Evolutionary conservation across 805 yeast genomes (phyloP).

Genomic region (Myxozyma sirexii): DNA sequence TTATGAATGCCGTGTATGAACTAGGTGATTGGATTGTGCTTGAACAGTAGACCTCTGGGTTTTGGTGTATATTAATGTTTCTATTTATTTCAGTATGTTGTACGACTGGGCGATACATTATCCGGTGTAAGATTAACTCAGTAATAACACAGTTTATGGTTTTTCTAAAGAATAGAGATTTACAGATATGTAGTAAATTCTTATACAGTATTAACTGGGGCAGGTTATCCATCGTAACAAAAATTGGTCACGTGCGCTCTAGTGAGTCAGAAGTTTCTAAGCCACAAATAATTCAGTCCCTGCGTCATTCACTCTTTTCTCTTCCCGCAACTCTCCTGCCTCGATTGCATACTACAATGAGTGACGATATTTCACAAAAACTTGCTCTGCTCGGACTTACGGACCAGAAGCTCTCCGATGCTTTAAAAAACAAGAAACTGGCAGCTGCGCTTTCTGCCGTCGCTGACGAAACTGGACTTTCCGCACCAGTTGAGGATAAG

Average conservation of each 20-base stretch:
- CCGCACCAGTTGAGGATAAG: constrained; percentile 48
- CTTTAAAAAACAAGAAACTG: constrained; percentile 83
- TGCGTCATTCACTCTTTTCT: too few species aligned
- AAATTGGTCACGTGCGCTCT: neutral
- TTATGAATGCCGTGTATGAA: neutral
- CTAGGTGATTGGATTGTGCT: neutral
- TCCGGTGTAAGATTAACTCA: too few species aligned
- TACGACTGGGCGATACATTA: neutral
- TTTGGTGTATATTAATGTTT: constrained; percentile 12
- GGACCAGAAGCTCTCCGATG: constrained; percentile 65
- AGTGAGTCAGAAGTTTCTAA: too few species aligned
- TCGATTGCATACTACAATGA: neutral
- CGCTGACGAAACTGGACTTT: constrained; percentile 50
- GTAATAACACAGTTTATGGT: too few species aligned
- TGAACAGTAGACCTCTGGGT: neutral
- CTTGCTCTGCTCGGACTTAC: constrained; percentile 31
- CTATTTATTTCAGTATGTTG: neutral
- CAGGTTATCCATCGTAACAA: too few species aligned
- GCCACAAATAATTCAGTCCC: too few species aligned
- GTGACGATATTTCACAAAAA: constrained; percentile 8
- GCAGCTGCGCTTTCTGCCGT: constrained; percentile 67
- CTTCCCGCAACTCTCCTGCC: neutral
- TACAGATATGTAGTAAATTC: neutral
- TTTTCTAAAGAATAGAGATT: too few species aligned
- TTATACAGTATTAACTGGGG: too few species aligned